Evolutionary conservation across 2,329 filamentous ascomycete genomes (phyloP).

Genomic region (Colletotrichum somersetense): DNA sequence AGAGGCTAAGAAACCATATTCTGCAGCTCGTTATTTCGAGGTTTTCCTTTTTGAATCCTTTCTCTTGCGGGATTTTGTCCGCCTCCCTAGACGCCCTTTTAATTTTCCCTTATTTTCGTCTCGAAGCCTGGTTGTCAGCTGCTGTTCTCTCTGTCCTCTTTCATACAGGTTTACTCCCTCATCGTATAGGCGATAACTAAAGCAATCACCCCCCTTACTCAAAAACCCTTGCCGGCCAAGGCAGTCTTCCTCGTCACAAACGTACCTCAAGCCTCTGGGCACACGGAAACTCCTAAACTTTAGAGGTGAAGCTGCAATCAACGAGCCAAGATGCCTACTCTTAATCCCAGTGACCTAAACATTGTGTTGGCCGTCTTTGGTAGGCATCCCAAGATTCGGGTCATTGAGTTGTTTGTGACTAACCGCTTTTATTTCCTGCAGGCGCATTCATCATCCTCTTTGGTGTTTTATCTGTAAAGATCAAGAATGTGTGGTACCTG

Average conservation of each 20-base stretch:
- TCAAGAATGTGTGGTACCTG: conserved; percentile 66
- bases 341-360: conserved; percentile 55
- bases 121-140: background rate
- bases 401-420: conserved; percentile 11
- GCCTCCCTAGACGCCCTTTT: conserved; percentile 18
- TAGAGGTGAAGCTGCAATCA: conserved; percentile 19
- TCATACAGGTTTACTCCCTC: conserved; percentile 4
- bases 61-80: conserved; percentile 20
- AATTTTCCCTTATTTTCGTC: conserved; percentile 3
- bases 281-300: background rate
- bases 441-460: conserved; percentile 63
- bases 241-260: conserved; percentile 29
- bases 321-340: conserved; percentile 43
- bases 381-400: conserved; percentile 45
- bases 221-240: conserved; percentile 37
- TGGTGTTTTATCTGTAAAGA: conserved; percentile 64
- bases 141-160: background rate
- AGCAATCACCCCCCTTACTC: conserved; percentile 9
- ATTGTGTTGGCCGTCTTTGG: conserved; percentile 62
- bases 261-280: conserved; percentile 24
- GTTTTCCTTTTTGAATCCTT: conserved; percentile 19
- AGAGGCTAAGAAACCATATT: conserved; percentile 2
- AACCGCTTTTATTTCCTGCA: conserved; percentile 39
- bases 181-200: conserved; percentile 25
- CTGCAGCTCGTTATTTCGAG: conserved; percentile 25